Base-by-base conservation (phyloP, 768 basidiomycete genomes). In the Mycena epipterygia region DNA sequence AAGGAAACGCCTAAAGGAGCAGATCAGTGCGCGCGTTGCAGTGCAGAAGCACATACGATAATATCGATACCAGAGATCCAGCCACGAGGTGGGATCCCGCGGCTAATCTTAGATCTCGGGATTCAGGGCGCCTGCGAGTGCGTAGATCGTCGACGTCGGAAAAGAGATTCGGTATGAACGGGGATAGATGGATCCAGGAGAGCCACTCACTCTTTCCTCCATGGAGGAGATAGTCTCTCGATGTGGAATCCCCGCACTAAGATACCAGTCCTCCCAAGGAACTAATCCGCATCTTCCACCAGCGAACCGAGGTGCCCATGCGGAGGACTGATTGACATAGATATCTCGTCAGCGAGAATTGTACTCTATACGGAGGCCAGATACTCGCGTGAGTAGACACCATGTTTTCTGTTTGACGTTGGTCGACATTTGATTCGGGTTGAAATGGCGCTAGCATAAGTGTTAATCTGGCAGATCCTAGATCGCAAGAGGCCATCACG, bases 81-180 rank as follows among this genome's bases (percentile, higher is more conserved):
- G n/a, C n/a, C n/a, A n/a, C n/a, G n/a, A n/a, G n/a, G n/a, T n/a
- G n/a, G n/a, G n/a, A n/a, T n/a, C n/a, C n/a, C n/a, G n/a, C n/a
- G n/a, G n/a, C n/a, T n/a, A n/a, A n/a, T n/a, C n/a, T n/a, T 94
- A 96, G 63, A 97, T 95, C 79, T 96, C 94, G n/a, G 97, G 85
- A 6, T 90, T 89, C 13, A 97, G 84, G 77, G 94, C 93, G 8
- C 87, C 86, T 8, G 86, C 86, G 29, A 89, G 78, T 16, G 88
- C 88, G 64, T 89, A 88, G 17, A 89, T 88, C 0, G 88, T 89
- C 11, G 86, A 88, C 14, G 81, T 86, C 87, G 64, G n/a, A 7
- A 37, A 7, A 75, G 84, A 77, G 71, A 83, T 84, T 19, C 32
- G 9, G 13, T 29, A 21, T 32, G 14, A 32, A 77, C n/a, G 27